Conservation (phyloP, 176 grass and related monocot genomes). For the Eragrostis curvula region DNA sequence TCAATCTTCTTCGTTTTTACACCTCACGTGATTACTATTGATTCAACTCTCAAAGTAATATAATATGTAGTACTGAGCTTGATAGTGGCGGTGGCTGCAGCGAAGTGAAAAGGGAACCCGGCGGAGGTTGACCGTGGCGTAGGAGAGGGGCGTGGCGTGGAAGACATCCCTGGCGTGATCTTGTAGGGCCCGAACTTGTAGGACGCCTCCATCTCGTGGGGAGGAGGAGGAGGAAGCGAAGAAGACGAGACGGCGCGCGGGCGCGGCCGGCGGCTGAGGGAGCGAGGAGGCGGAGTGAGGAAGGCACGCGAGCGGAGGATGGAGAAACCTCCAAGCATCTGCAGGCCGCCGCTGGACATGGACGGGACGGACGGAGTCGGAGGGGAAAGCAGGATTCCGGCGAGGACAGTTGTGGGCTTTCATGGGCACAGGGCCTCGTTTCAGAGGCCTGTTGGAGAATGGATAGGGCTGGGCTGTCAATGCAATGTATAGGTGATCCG, state of each 20-base stretch:
- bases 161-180: conserved; percentile 80
- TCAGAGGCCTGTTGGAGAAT: not conserved
- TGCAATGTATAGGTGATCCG: too few species aligned
- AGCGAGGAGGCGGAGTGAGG: conserved; percentile 28
- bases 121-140: conserved; percentile 88
- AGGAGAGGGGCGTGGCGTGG: conserved; percentile 77
- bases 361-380: not conserved
- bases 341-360: not conserved
- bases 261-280: not conserved
- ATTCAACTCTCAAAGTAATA: not conserved
- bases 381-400: not conserved
- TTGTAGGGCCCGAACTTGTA: conserved; percentile 86
- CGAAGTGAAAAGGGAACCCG: conserved; percentile 35
- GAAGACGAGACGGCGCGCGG: not conserved
- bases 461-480: too few species aligned
- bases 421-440: not conserved
- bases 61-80: not conserved
- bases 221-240: not conserved
- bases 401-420: not conserved
- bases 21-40: not conserved
- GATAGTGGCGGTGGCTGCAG: not conserved
- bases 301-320: conserved; percentile 22
- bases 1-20: not conserved
- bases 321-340: not conserved
- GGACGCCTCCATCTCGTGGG: conserved; percentile 29